A percentile compares a stretch with the other conserved stretches of the same genome.
phyloP scores from a whole-genome alignment of 495 filamentous ascomycete genomes.

The Penicillium maclennaniae region DNA sequence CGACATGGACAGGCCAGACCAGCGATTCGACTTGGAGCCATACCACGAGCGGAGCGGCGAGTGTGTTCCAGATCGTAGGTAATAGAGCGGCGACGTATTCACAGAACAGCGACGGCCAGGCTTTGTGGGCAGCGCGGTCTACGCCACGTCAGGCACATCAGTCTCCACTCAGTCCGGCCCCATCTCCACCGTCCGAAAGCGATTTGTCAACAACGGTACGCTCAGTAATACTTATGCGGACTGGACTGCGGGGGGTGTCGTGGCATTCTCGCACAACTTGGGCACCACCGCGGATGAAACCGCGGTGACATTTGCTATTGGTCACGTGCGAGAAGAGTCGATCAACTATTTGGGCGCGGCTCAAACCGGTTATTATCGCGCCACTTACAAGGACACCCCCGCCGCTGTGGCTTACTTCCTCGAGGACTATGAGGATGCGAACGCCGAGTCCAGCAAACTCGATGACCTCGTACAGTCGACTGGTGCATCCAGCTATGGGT shows the following conservation, averaged over 20 bases:
- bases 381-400: conserved; percentile 18
- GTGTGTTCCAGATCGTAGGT: conserved; percentile 27
- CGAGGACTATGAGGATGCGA: conserved; percentile 36
- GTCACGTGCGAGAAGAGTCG: conserved; percentile 34
- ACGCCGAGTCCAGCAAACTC: conserved; percentile 23
- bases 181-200: conserved; percentile 17
- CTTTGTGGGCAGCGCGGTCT: conserved; percentile 41
- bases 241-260: conserved; percentile 28
- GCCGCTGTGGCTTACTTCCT: conserved; percentile 36
- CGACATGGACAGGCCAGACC: conserved; percentile 39
- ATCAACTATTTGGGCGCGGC: conserved; percentile 41
- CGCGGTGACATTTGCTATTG: conserved; percentile 42
- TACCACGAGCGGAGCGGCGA: conserved; percentile 22
- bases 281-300: conserved; percentile 21
- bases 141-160: conserved; percentile 25
- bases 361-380: conserved; percentile 38
- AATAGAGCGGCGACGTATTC: conserved; percentile 24
- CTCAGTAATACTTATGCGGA: conserved; percentile 19
- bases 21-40: conserved; percentile 24
- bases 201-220: conserved; percentile 31
- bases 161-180: conserved; percentile 27
- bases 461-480: conserved; percentile 26
- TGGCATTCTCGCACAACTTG: conserved; percentile 37
- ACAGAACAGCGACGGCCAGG: conserved; percentile 29
- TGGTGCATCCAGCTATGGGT: conserved; percentile 23